Conservation (phyloP, 768 basidiomycete species). For the Pleurotus giganteus region DNA sequence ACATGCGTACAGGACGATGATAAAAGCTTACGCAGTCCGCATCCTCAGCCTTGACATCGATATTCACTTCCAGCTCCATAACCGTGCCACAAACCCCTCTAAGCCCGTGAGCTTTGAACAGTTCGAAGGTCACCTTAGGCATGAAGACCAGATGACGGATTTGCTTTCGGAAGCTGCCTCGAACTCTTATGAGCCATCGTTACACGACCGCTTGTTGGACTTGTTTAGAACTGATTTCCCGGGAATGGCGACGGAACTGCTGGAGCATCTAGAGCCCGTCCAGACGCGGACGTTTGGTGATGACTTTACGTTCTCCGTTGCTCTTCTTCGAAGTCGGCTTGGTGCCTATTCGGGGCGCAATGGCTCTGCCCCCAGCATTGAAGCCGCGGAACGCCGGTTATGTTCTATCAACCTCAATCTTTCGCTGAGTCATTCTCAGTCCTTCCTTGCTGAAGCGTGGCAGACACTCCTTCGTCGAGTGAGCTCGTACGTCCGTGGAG, state of each 20-base stretch:
- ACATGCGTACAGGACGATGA: constrained; percentile 67
- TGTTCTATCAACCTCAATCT: constrained; percentile 84
- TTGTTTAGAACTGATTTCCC: constrained; percentile 52
- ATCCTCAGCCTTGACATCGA: constrained; percentile 76
- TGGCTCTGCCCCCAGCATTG: constrained; percentile 37
- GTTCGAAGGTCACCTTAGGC: constrained; percentile 55
- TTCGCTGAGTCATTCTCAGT: constrained; percentile 79
- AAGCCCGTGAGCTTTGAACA: constrained; percentile 62
- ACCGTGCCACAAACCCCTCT: constrained; percentile 28
- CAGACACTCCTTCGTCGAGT: constrained; percentile 64
- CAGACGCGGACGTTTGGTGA: constrained; percentile 79
- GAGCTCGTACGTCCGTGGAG: constrained; percentile 61
- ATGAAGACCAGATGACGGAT: constrained; percentile 63
- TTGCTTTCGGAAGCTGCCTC: constrained; percentile 67
- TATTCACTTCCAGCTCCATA: constrained; percentile 47
- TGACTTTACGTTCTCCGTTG: constrained; percentile 68
- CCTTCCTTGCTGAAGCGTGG: constrained; percentile 75
- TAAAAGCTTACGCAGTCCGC: constrained; percentile 73
- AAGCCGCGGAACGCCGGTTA: constrained; percentile 55
- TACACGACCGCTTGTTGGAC: constrained; percentile 62
- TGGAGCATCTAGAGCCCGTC: constrained; percentile 60
- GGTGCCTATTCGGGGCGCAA: constrained; percentile 44
- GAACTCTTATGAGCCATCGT: constrained; percentile 66
- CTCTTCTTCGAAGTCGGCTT: constrained; percentile 59
- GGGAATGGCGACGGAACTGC: constrained; percentile 59